Evolutionary conservation across 805 yeast genomes (phyloP).

Genomic region (Kluyveromyces starmeri): DNA sequence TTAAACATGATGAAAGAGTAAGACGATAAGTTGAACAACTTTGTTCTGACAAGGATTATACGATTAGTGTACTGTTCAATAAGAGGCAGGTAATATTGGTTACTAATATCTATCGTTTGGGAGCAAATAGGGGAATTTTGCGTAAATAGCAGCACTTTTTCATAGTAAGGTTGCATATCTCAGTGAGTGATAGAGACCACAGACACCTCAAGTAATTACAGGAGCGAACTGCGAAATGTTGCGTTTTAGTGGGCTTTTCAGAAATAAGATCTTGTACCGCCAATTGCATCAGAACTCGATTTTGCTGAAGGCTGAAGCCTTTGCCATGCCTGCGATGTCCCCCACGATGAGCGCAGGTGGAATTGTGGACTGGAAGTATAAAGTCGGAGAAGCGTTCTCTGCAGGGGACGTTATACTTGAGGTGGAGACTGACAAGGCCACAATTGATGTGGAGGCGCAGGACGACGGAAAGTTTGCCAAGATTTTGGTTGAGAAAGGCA

Average conservation of each 20-base stretch:
- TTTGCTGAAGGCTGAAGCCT: conserved; percentile 32
- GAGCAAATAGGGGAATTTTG: too few relatives aligned
- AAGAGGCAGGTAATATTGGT: too few relatives aligned
- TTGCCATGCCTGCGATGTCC: conserved; percentile 97
- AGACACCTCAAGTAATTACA: too few relatives aligned
- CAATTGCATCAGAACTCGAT: conserved; percentile 15
- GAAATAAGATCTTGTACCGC: neutral
- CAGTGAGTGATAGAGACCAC: too few relatives aligned
- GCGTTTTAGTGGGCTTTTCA: conserved; percentile 1
- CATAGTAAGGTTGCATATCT: too few relatives aligned
- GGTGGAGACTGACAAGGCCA: conserved; percentile 82
- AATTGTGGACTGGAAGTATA: conserved; percentile 78
- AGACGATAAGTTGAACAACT: too few relatives aligned
- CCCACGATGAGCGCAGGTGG: conserved; percentile 98
- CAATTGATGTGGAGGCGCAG: conserved; percentile 76
- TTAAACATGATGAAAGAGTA: too few relatives aligned
- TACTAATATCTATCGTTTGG: too few relatives aligned
- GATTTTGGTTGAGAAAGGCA: conserved; percentile 61
- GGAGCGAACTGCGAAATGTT: too few relatives aligned
- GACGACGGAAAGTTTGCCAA: conserved; percentile 90
- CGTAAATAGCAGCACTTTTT: too few relatives aligned
- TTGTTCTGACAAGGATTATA: too few relatives aligned
- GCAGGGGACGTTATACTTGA: conserved; percentile 80
- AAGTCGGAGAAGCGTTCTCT: conserved; percentile 61
- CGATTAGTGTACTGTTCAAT: too few relatives aligned